Conservation (phyloP, 1,284 basidiomycete genomes). For the Pyrrhoderma noxium region DNA sequence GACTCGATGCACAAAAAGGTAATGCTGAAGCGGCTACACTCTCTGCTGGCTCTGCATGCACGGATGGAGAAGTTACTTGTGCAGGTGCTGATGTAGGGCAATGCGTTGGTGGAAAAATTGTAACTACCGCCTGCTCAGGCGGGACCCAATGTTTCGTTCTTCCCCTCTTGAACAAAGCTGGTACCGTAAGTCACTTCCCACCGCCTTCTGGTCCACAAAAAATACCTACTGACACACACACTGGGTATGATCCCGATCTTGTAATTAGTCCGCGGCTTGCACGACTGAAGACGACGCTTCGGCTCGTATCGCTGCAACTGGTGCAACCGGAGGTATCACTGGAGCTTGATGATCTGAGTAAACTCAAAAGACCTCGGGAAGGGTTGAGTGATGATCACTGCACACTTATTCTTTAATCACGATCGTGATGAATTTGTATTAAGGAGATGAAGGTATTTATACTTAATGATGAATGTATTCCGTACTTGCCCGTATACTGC, state of each 20-base stretch:
- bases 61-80: constrained; percentile 38
- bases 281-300: constrained; percentile 42
- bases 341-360: constrained; percentile 19
- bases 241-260: not conserved
- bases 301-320: constrained; percentile 45
- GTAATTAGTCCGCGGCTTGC: constrained; percentile 44
- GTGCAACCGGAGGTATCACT: constrained; percentile 35
- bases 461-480: too few species aligned
- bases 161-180: constrained; percentile 49
- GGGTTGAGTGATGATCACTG: too few species aligned
- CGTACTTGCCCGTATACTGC: too few species aligned
- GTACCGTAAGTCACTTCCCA: constrained; percentile 30
- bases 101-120: constrained; percentile 42
- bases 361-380: too few species aligned
- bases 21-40: constrained; percentile 44
- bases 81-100: constrained; percentile 29
- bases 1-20: constrained; percentile 41
- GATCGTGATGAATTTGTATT: too few species aligned
- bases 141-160: constrained; percentile 44
- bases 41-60: constrained; percentile 34
- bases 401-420: too few species aligned
- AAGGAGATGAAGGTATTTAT: too few species aligned
- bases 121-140: constrained; percentile 34
- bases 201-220: too few species aligned
- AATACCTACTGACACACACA: not conserved